Base-by-base conservation (phyloP, 1,284 basidiomycete genomes). In the Papiliotrema nemorosa region DNA sequence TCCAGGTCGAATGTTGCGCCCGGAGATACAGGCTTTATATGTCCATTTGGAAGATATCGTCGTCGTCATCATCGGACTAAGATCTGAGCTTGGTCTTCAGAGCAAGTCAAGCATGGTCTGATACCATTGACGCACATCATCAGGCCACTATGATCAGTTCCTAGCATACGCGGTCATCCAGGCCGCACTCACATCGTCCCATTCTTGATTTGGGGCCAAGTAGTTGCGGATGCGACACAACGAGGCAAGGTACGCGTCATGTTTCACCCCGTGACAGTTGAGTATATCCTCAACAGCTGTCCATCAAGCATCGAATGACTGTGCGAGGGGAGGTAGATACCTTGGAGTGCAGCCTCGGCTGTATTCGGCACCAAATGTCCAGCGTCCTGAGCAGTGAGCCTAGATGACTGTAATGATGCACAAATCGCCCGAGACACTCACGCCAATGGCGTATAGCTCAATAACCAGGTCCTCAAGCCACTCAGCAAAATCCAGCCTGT, bases 11-110 rank as follows among this genome's bases (percentile, higher is more conserved):
- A n/a, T n/a, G n/a, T n/a, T n/a, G n/a, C n/a, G n/a, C n/a, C n/a
- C n/a, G n/a, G n/a, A n/a, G n/a, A n/a, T n/a, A n/a, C n/a, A n/a
- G n/a, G n/a, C n/a, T n/a, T n/a, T n/a, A 52, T 5, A 38, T 29
- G 16, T 61, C 59, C 53, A 61, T 54, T 1, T 52, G 21, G 41
- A 61, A 61, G 39, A 55, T 54, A 34, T 48, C 53, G 26, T 58
- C 54, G 37, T 47, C 48, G 13, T 55, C 55, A 18, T 54, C 49
- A 41, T 50, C 43, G 13, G 46, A 50, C 2, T n/a, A n/a, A n/a
- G n/a, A 50, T 44, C 53, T 57, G 20, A 22, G 14, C 21, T 2
- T 20, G n/a, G 20, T 14, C 21, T 20, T 52, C 27, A 33, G 35
- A 14, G 20, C 9, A 3, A 14, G 13, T 16, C 13, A 35, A 18